Base-by-base conservation (phyloP, 176 grass and related monocot genomes). In the maize (Zea mays) region DNA sequence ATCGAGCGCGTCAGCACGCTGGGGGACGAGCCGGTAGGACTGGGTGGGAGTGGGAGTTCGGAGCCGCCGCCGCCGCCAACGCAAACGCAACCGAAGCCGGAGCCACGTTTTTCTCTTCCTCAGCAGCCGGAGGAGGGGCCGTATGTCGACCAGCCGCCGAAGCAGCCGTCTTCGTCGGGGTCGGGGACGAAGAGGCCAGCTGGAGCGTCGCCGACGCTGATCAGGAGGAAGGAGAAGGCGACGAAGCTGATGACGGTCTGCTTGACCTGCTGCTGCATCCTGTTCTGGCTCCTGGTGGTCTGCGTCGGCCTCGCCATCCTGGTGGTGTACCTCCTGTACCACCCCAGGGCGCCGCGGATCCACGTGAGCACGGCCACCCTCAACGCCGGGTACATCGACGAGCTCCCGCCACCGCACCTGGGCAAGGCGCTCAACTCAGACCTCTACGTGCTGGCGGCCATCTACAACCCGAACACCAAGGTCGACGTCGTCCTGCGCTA, bases 381-480 rank as follows among this genome's bases (percentile, higher is more conserved):
- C 38, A 99, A 95, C 65, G 87, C 87, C 0, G 96, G 86, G 8
- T 93, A 93, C 79, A 20, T 99, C 33, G 88, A 95, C 86, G 80
- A 88, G 15, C 76, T 71, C 36, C 76, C 76, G 7, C 63, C 76
- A 17, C 76, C 76, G 0, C 15, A 10, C 19, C 10, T 35, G 20
- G 77, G 63, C 9, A 13, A 45, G 42, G 79, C 78, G 57, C 89
- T 99, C 50, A 99, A 90, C 86, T 86, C 88, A 16, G 89, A 99
- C 74, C 60, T 95, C 71, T 89, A 88, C 36, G 43, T 95, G 16
- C 90, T 99, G 3, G 83, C 78, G 11, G 76, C 68, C 52, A 76
- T 99, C 90, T 64, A 62, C 64, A 99, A 90, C 63, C 96, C 92
- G 4, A 99, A 99, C 82, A 71, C 34, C 36, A 93, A 82, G 85